A percentile compares a stretch with the other conserved stretches of the same genome.
These are phyloP conservation scores for Cryphonectria nitschkei DNA, from an alignment of 2,329 filamentous ascomycete genomes.

Conservation along the genomic window DNA sequence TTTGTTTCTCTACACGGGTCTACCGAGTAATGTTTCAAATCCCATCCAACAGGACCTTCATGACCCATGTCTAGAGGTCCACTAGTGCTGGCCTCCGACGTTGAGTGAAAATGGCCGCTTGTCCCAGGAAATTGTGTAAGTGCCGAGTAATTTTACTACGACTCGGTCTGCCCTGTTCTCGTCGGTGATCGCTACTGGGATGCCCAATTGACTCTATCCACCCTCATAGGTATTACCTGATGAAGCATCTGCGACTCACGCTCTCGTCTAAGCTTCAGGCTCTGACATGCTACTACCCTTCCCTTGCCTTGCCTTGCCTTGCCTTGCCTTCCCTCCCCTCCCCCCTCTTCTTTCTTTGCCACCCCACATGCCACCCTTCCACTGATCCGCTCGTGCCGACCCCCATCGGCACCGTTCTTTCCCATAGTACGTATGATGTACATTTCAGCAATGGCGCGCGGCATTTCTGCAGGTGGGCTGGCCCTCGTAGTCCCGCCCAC, in stretches of 20 bases:
- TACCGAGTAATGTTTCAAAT: conserved; percentile 4
- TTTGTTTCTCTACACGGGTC: not conserved
- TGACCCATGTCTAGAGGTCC: not conserved
- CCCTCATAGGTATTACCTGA: not conserved
- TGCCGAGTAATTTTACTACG: not conserved
- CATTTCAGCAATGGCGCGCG: not conserved
- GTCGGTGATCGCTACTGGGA: not conserved
- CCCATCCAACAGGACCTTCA: not conserved
- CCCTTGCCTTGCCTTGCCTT: not conserved
- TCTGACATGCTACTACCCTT: conserved; percentile 4
- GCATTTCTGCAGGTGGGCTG: not conserved
- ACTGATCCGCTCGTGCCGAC: conserved; percentile 1
- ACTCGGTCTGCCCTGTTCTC: not conserved
- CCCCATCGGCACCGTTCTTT: not conserved
- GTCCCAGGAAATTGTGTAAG: not conserved
- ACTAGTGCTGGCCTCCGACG: conserved; percentile 3
- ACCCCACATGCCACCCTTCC: not conserved
- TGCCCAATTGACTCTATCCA: not conserved
- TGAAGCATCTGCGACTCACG: not conserved
- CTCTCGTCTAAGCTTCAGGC: conserved; percentile 1
- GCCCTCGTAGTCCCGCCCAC: not conserved
- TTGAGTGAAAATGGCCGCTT: not conserved
- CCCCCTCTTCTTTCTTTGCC: not conserved
- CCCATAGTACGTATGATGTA: not conserved
- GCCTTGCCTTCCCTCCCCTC: not conserved